Conservation (phyloP, 768 basidiomycete species). For the Cystoderma amianthinum region DNA sequence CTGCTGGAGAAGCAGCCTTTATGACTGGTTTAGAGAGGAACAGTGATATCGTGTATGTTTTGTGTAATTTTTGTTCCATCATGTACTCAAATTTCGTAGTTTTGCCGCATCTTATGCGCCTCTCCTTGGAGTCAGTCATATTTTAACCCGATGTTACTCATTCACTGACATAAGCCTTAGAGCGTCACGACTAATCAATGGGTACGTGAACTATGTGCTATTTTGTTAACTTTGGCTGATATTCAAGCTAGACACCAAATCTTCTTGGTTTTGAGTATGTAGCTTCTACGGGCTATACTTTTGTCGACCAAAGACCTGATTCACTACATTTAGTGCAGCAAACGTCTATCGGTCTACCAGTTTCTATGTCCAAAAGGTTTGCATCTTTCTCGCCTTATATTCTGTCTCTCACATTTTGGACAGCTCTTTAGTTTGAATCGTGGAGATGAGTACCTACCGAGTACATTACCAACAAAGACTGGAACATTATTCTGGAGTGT, state of each 20-base stretch:
- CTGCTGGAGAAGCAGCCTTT: constrained; percentile 55
- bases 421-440: constrained; percentile 62
- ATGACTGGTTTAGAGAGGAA: constrained; percentile 63
- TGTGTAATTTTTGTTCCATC: too few species aligned
- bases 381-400: too few species aligned
- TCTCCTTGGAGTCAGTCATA: constrained; percentile 33
- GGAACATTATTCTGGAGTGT: constrained; percentile 63
- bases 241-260: constrained; percentile 53
- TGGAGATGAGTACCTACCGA: constrained; percentile 59
- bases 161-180: too few species aligned
- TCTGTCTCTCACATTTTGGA: too few species aligned
- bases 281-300: constrained; percentile 10
- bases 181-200: constrained; percentile 52
- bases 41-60: constrained; percentile 27
- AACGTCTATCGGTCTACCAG: constrained; percentile 53
- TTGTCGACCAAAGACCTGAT: not conserved
- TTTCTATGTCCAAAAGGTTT: constrained; percentile 56
- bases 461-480: constrained; percentile 39
- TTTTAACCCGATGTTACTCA: too few species aligned
- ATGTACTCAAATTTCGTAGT: too few species aligned
- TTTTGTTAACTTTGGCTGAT: too few species aligned
- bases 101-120: constrained; percentile 61
- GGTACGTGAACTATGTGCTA: too few species aligned
- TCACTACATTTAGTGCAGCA: constrained; percentile 40
- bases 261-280: constrained; percentile 53